Conservation (phyloP, 1,284 basidiomycete species). For the Pyrrhoderma noxium region DNA sequence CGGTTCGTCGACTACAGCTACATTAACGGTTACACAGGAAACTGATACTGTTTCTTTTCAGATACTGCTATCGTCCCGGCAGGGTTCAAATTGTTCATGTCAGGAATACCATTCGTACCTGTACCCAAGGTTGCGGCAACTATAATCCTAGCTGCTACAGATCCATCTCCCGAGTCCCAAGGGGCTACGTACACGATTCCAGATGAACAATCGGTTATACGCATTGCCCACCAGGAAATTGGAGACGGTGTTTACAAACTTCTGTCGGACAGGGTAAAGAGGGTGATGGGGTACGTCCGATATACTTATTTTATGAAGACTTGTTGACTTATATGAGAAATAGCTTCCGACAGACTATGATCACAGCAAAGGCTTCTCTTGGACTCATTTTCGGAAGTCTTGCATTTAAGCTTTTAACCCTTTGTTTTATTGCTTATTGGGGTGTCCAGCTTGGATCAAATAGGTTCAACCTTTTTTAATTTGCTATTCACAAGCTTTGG, state of each 20-base stretch:
- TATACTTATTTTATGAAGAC: neutral
- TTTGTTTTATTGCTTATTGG: too few relatives aligned
- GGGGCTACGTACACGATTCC: conserved; percentile 42
- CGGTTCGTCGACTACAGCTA: conserved; percentile 26
- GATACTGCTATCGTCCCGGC: conserved; percentile 43
- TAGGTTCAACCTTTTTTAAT: too few relatives aligned
- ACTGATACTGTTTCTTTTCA: conserved; percentile 18
- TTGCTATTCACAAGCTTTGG: too few relatives aligned
- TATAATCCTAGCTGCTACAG: conserved; percentile 44
- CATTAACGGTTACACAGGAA: neutral
- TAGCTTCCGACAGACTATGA: too few relatives aligned
- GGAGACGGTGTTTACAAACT: conserved; percentile 45
- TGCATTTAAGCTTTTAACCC: too few relatives aligned
- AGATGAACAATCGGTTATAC: conserved; percentile 43
- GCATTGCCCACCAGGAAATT: conserved; percentile 39
- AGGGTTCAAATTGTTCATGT: conserved; percentile 35
- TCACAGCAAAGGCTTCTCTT: too few relatives aligned
- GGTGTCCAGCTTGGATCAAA: too few relatives aligned
- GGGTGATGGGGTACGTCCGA: conserved; percentile 29
- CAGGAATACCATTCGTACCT: conserved; percentile 46
- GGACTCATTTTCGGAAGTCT: too few relatives aligned
- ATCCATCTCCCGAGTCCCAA: conserved; percentile 38
- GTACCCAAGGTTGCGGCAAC: conserved; percentile 43
- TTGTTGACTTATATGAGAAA: too few relatives aligned
- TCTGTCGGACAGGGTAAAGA: conserved; percentile 37